Base-by-base conservation (phyloP, 306 rosid species). In the Quillaja saponaria region DNA sequence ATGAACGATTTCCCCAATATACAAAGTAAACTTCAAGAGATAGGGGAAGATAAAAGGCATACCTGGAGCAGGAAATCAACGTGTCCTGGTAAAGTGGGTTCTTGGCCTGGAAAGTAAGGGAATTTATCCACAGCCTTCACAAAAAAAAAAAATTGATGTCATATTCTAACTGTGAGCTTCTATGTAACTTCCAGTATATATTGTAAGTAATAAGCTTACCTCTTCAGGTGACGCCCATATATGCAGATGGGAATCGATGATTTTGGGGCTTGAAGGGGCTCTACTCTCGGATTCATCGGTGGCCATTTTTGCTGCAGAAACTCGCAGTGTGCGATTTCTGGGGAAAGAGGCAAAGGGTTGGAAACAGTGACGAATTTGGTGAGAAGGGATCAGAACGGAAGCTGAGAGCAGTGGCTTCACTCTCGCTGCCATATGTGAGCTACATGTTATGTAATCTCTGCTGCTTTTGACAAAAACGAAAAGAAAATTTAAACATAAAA, bases 171-270 rank as follows among this genome's bases (percentile, higher is more conserved):
- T 37, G 7, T 10, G 10, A 37, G 10, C 40, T 10, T 10, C 40
- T 37, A 37, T 37, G 6, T 6, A 37, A 37, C 40, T 10, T n/a
- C n/a, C n/a, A n/a, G n/a, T n/a, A n/a, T n/a, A n/a, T n/a, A n/a
- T n/a, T n/a, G n/a, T n/a, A n/a, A n/a, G n/a, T n/a, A n/a, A n/a
- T n/a, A n/a, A n/a, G n/a, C 54, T 31, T 75, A 83, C 97, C 85
- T 91, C 84, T 63, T 84, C 52, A 40, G 84, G 77, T 41, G 96
- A 91, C 41, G 96, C 96, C 96, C 97, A 91, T 2, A 91, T 91
- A 70, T 91, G 97, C 0, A 87, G 81, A 84, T 91, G 97, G 3
- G 97, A 87, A 70, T 87, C 97, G 3, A 91, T 74, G 65, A 82
- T 51, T 61, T 80, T 83, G 58, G 53, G 49, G 16, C 39, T 8